Evolutionary conservation across 352 stramenopile species (phyloP), one percentile per base, ranked within the genome.

Genomic region (Globisporangium spiculum): DNA sequence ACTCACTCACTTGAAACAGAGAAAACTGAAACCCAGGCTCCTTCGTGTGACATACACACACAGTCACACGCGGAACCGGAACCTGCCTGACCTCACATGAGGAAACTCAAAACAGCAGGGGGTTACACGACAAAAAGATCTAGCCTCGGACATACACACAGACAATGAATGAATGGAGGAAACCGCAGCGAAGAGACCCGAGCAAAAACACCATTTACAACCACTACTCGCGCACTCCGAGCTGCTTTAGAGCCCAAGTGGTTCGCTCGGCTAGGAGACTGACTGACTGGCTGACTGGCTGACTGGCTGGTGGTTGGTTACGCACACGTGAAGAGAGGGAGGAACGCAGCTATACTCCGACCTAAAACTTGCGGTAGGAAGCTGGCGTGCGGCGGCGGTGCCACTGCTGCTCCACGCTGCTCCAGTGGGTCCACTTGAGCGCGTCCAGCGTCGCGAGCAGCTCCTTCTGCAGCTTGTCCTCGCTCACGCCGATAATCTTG

Each of bases 371-470:
- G 57, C 83, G 80, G 69, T 87, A 93, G 7, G 74, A 86, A 9
- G 73, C 54, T 1, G 85, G 81, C 0, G 74, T 62, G 54, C 76
- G 81, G 68, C 84, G 81, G 54, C 85, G 81, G 24, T 85, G 75
- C 83, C 83, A 92, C 61, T 90, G 73, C 14, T 74, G 59, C 68
- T 93, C 87, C 53, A 84, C 65, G 24, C 53, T 52, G 22, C 63
- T 62, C 83, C 84, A 92, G 75, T 93, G 82, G 22, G 50, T 60
- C 87, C 84, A 93, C 48, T 77, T n/a, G 48, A 94, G 72, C 22
- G 68, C 54, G 30, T 75, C 46, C 38, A 86, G 70, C 30, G 75
- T 72, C 16, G 20, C 71, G 54, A 79, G 46, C 7, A 89, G 73
- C 65, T 90, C 74, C 16, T 70, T 60, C n/a, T 80, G 72, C 18